A percentile compares a stretch with the other conserved stretches of the same genome.
Evolutionary conservation across 2,329 filamentous ascomycete genomes (phyloP).

Genomic region (Cladosporium sp.): DNA sequence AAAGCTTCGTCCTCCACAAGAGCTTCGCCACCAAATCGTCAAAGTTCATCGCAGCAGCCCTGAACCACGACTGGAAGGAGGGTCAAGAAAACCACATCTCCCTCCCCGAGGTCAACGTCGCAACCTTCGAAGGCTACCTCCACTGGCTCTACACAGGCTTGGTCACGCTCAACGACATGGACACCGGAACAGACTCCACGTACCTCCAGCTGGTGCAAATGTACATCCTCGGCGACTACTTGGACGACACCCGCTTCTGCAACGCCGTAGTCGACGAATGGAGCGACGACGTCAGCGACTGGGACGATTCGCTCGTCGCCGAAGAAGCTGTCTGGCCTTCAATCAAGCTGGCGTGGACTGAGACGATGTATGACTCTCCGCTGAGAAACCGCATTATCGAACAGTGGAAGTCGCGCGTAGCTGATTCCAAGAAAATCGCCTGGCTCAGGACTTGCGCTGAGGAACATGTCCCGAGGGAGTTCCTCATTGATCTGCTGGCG

Average conservation of each 20-base stretch:
- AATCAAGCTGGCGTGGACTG: not conserved
- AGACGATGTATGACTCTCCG: not conserved
- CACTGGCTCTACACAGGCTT: constrained; percentile 19
- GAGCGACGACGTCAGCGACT: too few species aligned
- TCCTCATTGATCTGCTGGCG: too few species aligned
- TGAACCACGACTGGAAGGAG: constrained; percentile 15
- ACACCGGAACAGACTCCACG: not conserved
- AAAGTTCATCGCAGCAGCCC: constrained; percentile 16
- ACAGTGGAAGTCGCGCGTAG: too few species aligned
- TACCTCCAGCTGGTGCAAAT: not conserved
- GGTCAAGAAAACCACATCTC: constrained; percentile 5
- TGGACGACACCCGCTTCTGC: not conserved
- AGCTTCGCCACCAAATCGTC: constrained; percentile 3
- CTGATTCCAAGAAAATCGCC: too few species aligned
- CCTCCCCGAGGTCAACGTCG: constrained; percentile 12
- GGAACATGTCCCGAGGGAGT: too few species aligned
- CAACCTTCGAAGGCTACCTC: constrained; percentile 17
- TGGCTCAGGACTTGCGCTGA: too few species aligned
- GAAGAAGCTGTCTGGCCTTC: not conserved
- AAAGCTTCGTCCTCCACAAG: not conserved
- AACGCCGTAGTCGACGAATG: not conserved
- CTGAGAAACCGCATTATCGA: not conserved
- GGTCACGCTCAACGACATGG: not conserved
- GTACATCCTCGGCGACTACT: not conserved
- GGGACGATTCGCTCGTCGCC: too few species aligned